phyloP scores from a whole-genome alignment of 1,139 yeast species.

The Hyphopichia buzzinii region DNA sequence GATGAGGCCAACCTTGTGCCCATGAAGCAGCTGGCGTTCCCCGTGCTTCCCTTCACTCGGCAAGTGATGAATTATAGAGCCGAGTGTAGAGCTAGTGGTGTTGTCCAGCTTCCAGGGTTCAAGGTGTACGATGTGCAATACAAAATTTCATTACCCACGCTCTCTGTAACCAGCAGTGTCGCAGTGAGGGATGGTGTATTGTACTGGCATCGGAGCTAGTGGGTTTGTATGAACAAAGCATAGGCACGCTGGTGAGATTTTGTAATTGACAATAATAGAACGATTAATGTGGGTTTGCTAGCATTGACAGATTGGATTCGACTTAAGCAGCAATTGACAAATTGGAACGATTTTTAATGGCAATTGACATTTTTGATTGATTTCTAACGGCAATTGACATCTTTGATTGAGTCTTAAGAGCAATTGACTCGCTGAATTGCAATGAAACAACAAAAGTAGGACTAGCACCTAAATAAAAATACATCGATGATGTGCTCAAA shows the following conservation, averaged over 20 bases:
- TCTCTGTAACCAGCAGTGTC: conserved; percentile 40
- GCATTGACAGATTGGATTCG: no score
- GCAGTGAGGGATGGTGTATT: conserved; percentile 15
- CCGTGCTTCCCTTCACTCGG: conserved; percentile 63
- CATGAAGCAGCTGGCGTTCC: conserved; percentile 31
- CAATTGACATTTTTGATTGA: no score
- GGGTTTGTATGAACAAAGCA: neutral
- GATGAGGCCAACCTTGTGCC: conserved; percentile 27
- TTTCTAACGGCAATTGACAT: no score
- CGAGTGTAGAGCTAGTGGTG: neutral
- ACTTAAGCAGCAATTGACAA: no score
- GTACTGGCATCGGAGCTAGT: conserved; percentile 13
- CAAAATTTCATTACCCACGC: conserved; percentile 59
- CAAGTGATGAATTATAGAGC: conserved; percentile 27
- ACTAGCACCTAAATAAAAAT: no score
- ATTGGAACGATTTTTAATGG: no score
- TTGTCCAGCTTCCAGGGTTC: conserved; percentile 46
- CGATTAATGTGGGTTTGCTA: no score
- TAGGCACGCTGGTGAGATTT: neutral
- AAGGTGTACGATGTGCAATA: conserved; percentile 64
- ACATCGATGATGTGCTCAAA: no score
- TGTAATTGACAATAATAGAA: neutral
- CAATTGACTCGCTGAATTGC: no score
- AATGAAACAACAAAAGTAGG: no score
- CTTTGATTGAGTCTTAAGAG: neutral